phyloP scores from a whole-genome alignment of 768 basidiomycete genomes.

The Nidularia pulvinata region DNA sequence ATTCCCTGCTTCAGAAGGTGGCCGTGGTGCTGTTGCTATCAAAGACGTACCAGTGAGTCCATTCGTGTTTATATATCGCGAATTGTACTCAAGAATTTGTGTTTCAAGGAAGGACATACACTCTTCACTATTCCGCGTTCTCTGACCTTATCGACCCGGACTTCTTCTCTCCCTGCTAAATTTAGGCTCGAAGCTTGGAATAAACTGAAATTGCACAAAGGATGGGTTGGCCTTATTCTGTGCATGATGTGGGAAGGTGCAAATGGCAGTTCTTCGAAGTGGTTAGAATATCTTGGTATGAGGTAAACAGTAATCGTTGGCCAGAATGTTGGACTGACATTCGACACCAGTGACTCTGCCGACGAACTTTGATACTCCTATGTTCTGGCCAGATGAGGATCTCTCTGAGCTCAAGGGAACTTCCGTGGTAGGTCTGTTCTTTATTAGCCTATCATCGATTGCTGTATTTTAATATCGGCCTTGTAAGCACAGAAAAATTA shows the following conservation, averaged over 20 bases:
- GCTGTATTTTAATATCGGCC: too few relatives aligned
- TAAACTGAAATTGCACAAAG: slow-evolving; percentile 51
- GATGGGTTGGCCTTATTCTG: slow-evolving; percentile 89
- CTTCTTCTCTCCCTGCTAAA: slow-evolving; percentile 59
- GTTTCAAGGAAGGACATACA: slow-evolving; percentile 62
- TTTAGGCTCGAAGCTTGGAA: slow-evolving; percentile 72
- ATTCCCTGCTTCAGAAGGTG: slow-evolving; percentile 52
- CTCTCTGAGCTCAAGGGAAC: slow-evolving; percentile 79
- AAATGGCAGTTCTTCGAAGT: slow-evolving; percentile 57
- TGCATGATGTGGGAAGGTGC: slow-evolving; percentile 96
- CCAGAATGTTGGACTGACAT: slow-evolving; percentile 1
- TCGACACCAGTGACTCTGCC: slow-evolving; percentile 61
- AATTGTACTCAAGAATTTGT: neutral
- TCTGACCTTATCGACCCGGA: slow-evolving; percentile 77
- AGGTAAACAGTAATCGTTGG: slow-evolving; percentile 2
- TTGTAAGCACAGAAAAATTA: slow-evolving; percentile 86
- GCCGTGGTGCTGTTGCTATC: slow-evolving; percentile 76
- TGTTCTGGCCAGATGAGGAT: slow-evolving; percentile 89
- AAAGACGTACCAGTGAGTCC: slow-evolving; percentile 65
- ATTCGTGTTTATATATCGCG: neutral
- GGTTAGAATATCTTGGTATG: slow-evolving; percentile 75
- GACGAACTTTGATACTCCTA: slow-evolving; percentile 78
- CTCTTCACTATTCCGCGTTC: slow-evolving; percentile 84
- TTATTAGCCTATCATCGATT: slow-evolving; percentile 1
- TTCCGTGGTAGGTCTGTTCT: slow-evolving; percentile 75